Conservation (phyloP, 2,329 filamentous ascomycete genomes). For the Talaromyces sp. region DNA sequence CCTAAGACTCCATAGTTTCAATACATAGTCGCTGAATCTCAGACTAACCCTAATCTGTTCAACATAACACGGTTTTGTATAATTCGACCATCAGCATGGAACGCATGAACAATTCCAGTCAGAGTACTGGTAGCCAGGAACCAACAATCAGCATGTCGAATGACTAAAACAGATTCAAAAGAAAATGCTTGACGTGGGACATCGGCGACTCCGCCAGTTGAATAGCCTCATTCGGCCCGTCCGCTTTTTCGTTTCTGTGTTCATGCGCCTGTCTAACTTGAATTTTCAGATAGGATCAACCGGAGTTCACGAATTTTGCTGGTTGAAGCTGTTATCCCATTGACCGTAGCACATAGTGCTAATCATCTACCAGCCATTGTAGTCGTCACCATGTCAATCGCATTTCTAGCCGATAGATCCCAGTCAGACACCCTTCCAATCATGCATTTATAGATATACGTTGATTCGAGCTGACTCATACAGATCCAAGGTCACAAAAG, state of each 20-base stretch:
- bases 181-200: background rate
- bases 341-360: too few relatives aligned
- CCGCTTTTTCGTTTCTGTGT: background rate
- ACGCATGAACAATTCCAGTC: background rate
- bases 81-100: background rate
- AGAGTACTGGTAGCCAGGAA: background rate
- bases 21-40: too few relatives aligned
- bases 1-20: background rate
- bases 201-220: background rate
- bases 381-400: slow-evolving; percentile 7
- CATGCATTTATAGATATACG: too few relatives aligned
- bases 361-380: background rate
- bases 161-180: background rate
- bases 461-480: background rate
- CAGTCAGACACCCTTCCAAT: background rate
- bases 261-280: background rate
- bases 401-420: slow-evolving; percentile 5
- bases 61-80: background rate
- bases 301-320: too few relatives aligned
- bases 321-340: background rate
- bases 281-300: background rate
- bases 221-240: slow-evolving; percentile 8
- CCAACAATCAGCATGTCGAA: background rate
- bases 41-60: background rate
- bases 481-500: slow-evolving; percentile 10